Conservation (phyloP, 805 yeast genomes). For the Candida multigemmis region DNA sequence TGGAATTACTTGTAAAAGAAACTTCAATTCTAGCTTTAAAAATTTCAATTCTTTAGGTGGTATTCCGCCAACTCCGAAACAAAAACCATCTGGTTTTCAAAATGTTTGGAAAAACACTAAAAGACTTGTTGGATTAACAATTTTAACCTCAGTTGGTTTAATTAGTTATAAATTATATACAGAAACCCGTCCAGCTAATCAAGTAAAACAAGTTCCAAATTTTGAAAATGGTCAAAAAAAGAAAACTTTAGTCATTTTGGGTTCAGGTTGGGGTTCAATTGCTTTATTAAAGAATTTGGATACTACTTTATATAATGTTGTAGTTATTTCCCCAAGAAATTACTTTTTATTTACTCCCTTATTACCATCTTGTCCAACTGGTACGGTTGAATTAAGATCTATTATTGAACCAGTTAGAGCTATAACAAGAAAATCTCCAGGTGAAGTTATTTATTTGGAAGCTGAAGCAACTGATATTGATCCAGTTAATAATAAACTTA, state of each 20-base stretch:
- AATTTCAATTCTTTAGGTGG: too few relatives aligned
- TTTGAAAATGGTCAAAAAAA: constrained; percentile 50
- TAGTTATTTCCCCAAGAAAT: constrained; percentile 88
- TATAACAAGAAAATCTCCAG: constrained; percentile 69
- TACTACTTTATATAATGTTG: constrained; percentile 79
- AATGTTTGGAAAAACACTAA: constrained; percentile 40
- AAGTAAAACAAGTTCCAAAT: constrained; percentile 49
- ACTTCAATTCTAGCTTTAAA: too few relatives aligned
- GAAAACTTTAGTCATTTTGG: constrained; percentile 71
- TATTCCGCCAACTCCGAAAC: constrained; percentile 7
- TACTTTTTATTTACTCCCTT: constrained; percentile 94
- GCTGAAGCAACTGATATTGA: constrained; percentile 86
- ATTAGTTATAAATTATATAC: constrained; percentile 47
- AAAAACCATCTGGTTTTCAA: constrained; percentile 18
- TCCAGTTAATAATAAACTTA: constrained; percentile 55
- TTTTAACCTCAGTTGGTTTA: constrained; percentile 46
- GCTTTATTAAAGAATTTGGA: constrained; percentile 78
- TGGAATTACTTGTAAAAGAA: too few relatives aligned
- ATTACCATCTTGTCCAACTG: constrained; percentile 91
- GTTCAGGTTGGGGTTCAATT: constrained; percentile 94
- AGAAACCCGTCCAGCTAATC: constrained; percentile 54
- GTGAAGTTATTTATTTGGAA: constrained; percentile 76
- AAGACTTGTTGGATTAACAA: constrained; percentile 38
- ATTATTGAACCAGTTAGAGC: constrained; percentile 90
- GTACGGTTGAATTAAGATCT: constrained; percentile 82